These are phyloP conservation scores for Phytophthora kernoviae DNA, from an alignment of 352 stramenopile species.

Conservation along the genomic window DNA sequence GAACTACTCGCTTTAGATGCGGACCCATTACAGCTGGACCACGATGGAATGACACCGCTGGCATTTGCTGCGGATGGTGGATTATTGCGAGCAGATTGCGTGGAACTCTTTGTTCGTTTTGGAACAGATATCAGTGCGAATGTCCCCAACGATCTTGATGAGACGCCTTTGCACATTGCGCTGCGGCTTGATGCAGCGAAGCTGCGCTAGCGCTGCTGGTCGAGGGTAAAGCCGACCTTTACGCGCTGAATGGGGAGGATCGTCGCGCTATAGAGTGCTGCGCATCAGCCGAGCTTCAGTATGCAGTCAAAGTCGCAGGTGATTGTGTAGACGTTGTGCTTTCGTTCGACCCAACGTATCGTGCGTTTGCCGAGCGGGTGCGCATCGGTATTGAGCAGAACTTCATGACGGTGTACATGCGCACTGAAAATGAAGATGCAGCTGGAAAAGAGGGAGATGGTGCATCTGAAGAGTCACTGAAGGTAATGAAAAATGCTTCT, in stretches of 20 bases:
- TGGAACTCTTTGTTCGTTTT: constrained; percentile 60
- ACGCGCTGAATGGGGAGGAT: constrained; percentile 54
- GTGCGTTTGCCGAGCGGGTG: constrained; percentile 61
- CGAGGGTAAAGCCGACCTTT: constrained; percentile 58
- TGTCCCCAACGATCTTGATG: constrained; percentile 52
- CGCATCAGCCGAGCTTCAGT: constrained; percentile 75
- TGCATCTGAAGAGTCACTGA: constrained; percentile 40
- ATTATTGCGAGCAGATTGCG: constrained; percentile 44
- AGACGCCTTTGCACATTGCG: constrained; percentile 79
- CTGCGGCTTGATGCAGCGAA: constrained; percentile 61
- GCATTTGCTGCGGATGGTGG: constrained; percentile 66
- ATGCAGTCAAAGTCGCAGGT: constrained; percentile 73
- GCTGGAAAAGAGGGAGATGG: constrained; percentile 24
- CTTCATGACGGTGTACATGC: constrained; percentile 80
- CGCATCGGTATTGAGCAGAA: constrained; percentile 73
- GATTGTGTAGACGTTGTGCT: constrained; percentile 78
- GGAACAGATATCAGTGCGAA: constrained; percentile 56
- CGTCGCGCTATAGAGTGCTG: constrained; percentile 75
- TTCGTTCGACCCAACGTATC: constrained; percentile 75
- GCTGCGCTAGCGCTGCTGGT: constrained; percentile 68
- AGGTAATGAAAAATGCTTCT: constrained; percentile 67
- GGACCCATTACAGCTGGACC: constrained; percentile 57
- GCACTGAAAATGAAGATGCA: constrained; percentile 43
- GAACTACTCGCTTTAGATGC: constrained; percentile 57
- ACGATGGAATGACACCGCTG: constrained; percentile 69